Conservation (phyloP, 352 stramenopile genomes). For the Pythium insidiosum region DNA sequence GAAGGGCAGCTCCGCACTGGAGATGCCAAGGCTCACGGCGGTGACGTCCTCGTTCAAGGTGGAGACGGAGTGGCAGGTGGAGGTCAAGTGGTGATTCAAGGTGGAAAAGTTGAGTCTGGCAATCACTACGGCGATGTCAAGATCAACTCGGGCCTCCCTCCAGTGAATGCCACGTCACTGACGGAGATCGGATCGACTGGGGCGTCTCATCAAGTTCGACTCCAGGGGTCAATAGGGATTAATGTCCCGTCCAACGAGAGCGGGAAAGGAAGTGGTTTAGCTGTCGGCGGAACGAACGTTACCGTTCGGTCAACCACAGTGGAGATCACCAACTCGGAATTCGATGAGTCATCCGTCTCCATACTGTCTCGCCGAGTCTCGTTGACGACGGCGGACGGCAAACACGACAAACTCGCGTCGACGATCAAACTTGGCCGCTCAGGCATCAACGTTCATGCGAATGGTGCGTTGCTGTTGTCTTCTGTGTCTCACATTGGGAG, state of each 20-base stretch:
- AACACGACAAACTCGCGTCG: no score
- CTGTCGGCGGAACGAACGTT: constrained; percentile 28
- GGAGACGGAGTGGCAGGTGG: constrained; percentile 34
- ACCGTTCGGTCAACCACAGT: no score
- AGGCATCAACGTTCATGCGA: no score
- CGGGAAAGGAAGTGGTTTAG: constrained; percentile 34
- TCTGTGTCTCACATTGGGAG: no score
- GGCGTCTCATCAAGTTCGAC: constrained; percentile 31
- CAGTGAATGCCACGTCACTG: no score
- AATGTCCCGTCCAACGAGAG: constrained; percentile 28
- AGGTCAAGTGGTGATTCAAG: constrained; percentile 37
- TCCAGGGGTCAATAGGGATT: constrained; percentile 48
- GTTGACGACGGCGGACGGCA: no score
- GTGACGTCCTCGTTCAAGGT: constrained; percentile 43
- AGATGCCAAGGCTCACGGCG: constrained; percentile 37
- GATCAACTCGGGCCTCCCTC: constrained; percentile 61
- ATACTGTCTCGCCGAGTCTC: no score
- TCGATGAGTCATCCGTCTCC: no score
- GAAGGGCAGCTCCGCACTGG: constrained; percentile 52
- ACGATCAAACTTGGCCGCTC: no score
- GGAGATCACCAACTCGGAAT: no score
- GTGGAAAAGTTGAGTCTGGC: constrained; percentile 24
- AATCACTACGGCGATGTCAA: constrained; percentile 19
- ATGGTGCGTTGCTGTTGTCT: no score
- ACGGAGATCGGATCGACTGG: constrained; percentile 59